Evolutionary conservation across 768 basidiomycete species (phyloP), one percentile per base, ranked within the genome.

Genomic region (Panaeolus cyanescens): DNA sequence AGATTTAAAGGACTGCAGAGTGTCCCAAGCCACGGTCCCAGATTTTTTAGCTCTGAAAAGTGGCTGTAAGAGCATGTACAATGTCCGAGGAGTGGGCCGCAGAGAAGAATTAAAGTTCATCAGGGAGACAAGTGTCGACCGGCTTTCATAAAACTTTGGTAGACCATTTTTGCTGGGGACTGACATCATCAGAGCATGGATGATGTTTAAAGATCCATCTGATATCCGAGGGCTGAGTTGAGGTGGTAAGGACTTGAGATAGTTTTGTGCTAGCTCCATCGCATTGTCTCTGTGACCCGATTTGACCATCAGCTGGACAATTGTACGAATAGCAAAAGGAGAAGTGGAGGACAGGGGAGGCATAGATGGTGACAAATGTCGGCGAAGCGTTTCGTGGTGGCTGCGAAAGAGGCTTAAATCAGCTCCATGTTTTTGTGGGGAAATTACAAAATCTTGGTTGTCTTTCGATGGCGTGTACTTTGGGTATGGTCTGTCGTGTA

Each of bases 21-120:
- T 70, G 33, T 75, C 75, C 65, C 75, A 72, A 13, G 87, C 89
- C 19, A 83, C 70, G 13, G 81, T 83, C 25, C 85, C 90, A 64
- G 87, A 81, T n/a, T 73, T 77, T 59, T 77, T 80, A 32, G 79
- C 80, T 54, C 71, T 67, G 40, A 74, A 74, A 56, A 93, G 75
- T 45, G 83, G 76, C 30, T 80, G 74, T 30, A 93, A 79, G 39
- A 91, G 73, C 42, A 88, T 74, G 66, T 80, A 83, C 19, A 92
- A 68, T 4, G 90, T 90, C 19, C 77, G 79, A 22, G 88, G 74
- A 39, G 81, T 85, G 17, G 91, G 90, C 28, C 69, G 76, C 22
- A 92, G 69, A 42, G 72, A 72, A 15, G 79, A 77, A 67, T 88
- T 82, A 53, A 79, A 63, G 31, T 66, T 69, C 45, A 88, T 67